Base-by-base conservation (phyloP, 208 protist species). In the Leishmania lainsoni region DNA sequence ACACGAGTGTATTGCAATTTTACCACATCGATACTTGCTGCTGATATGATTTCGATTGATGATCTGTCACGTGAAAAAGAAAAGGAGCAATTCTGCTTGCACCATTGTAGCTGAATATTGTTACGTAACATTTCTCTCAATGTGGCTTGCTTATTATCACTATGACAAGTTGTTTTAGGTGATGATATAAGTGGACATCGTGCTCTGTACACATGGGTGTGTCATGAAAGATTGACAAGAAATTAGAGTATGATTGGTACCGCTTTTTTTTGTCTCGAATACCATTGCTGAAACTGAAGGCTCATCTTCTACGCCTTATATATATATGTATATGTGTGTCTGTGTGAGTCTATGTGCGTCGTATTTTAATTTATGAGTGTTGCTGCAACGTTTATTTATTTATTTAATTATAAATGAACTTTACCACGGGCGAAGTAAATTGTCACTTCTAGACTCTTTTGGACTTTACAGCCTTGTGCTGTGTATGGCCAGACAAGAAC, bases 311-410 rank as follows among this genome's bases (percentile, higher is more conserved):
- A 71, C 5, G 20, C 49, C 35, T 77, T 75, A 79, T 42, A 20
- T 49, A 20, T 49, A 54, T 54, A 35, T 6, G 66, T 71, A n/a
- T 71, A 6, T 49, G 66, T 12, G 12, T 63, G 54, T n/a, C 59
- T 65, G 59, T 6, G 20, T 32, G 59, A 58, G 54, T 58, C 29
- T 29, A n/a, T 65, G 59, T 32, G 59, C 29, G 63, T 42, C 3
- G 2, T 29, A 26, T 32, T 14, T 63, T 26, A 63, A 63, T 26
- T 39, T 3, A 8, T 29, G 69, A 51, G 26, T 73, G 12, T 32
- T 20, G 48, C 49, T 63, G 16, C 14, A 70, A 42, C 32, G 45
- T 70, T 84, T 80, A 85, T 78, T 81, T 80, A 85, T 78, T 81
- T 83, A 81, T 80, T 71, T 39, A 70, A 74, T 5, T n/a, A 45